Conservation (phyloP, 371 early-diverging fungal genomes). For the Choanephora cucurbitarum region DNA sequence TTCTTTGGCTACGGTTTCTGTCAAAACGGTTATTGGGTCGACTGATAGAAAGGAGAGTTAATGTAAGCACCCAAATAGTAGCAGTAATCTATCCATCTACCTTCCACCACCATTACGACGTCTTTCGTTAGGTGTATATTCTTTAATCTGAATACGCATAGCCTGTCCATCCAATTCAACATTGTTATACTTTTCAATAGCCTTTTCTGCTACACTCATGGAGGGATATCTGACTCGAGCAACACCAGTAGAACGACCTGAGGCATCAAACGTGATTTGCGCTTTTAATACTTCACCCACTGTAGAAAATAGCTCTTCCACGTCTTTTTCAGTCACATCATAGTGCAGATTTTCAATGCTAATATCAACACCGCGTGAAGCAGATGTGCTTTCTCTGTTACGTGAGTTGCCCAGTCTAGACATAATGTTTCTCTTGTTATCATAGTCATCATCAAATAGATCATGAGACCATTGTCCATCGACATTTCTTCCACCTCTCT, state of each 20-base stretch:
- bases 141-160: conserved; percentile 26
- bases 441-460: conserved; percentile 34
- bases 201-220: conserved; percentile 33
- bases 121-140: conserved; percentile 1
- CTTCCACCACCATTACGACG: neutral
- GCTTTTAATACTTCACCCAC: conserved; percentile 40
- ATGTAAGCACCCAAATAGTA: neutral
- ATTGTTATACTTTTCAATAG: conserved; percentile 43
- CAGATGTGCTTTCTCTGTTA: conserved; percentile 6
- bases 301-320: conserved; percentile 44
- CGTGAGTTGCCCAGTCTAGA: conserved; percentile 31
- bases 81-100: neutral
- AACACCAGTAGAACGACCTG: conserved; percentile 48
- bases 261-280: conserved; percentile 37
- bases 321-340: conserved; percentile 43
- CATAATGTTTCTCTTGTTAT: conserved; percentile 15
- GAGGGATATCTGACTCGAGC: conserved; percentile 34
- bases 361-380: conserved; percentile 14
- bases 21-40: conserved; percentile 6
- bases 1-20: neutral
- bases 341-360: conserved; percentile 44
- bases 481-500: conserved; percentile 23
- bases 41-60: conserved; percentile 4
- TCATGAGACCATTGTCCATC: conserved; percentile 43
- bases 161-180: conserved; percentile 46